Percentiles rank a stretch among this genome's conserved stretches.
phyloP scores from a whole-genome alignment of 1,139 yeast species.

The Hyphopichia khmerensis region DNA sequence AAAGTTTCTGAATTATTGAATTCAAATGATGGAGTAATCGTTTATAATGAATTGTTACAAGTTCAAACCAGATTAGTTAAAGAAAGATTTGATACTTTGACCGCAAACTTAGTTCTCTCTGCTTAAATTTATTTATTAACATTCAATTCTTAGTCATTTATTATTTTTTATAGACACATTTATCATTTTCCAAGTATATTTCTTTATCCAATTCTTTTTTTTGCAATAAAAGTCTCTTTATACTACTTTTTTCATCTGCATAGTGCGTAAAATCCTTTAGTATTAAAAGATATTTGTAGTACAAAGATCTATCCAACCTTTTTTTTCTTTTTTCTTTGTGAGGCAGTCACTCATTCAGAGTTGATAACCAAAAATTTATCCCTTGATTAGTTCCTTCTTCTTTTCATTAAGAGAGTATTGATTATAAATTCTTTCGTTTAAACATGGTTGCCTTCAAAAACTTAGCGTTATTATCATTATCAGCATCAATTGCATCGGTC shows the following conservation, averaged over 20 bases:
- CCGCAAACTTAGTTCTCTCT: conserved; percentile 68
- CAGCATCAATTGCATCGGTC: conserved; percentile 13
- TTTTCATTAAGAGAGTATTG: too few relatives aligned
- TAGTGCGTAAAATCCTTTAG: too few relatives aligned
- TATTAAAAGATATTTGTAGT: too few relatives aligned
- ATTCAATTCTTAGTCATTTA: not conserved
- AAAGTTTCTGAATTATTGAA: conserved; percentile 45
- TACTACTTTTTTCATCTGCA: too few relatives aligned
- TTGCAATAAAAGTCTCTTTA: too few relatives aligned
- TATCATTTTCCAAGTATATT: not conserved
- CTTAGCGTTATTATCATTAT: conserved; percentile 16
- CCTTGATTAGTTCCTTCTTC: not conserved
- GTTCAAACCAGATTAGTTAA: conserved; percentile 66
- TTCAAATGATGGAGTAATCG: conserved; percentile 42
- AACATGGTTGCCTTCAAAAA: conserved; percentile 30
- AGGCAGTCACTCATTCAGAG: not conserved
- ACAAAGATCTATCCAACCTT: too few relatives aligned
- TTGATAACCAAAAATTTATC: not conserved
- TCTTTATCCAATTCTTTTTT: too few relatives aligned
- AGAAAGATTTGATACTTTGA: conserved; percentile 70
- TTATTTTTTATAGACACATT: not conserved
- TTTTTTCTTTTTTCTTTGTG: too few relatives aligned
- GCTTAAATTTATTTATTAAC: conserved; percentile 13
- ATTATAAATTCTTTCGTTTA: not conserved
- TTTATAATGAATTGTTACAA: conserved; percentile 68